These are phyloP conservation scores for Asterophora parasitica DNA, from an alignment of 768 basidiomycete species.

Conservation along the genomic window DNA sequence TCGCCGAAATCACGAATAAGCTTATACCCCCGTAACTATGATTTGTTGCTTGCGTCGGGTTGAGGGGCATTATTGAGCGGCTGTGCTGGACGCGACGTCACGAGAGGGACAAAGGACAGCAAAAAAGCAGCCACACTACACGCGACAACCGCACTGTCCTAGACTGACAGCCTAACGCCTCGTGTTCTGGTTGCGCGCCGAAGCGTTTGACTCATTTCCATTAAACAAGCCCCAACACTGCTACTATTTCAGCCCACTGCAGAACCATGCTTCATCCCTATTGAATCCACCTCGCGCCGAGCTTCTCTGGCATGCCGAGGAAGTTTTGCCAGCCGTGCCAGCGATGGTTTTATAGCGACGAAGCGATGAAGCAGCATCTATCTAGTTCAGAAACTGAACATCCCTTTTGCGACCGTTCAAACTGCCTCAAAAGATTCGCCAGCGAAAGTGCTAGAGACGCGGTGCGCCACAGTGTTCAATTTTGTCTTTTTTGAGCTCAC, in stretches of 20 bases:
- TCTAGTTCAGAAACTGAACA: slow-evolving; percentile 30
- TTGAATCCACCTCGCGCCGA: slow-evolving; percentile 12
- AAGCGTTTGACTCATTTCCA: slow-evolving; percentile 1
- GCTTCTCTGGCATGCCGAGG: not conserved
- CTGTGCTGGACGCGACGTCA: not conserved
- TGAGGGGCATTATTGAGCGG: not conserved
- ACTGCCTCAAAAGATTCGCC: slow-evolving; percentile 32
- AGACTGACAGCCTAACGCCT: slow-evolving; percentile 3
- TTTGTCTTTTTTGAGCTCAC: not conserved
- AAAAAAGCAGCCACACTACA: slow-evolving; percentile 4
- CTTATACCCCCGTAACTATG: not conserved
- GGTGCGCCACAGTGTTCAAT: slow-evolving; percentile 16
- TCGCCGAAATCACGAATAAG: not conserved
- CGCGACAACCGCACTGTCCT: slow-evolving; percentile 10
- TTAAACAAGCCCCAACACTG: slow-evolving; percentile 5
- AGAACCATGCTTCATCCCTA: not conserved
- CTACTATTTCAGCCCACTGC: not conserved
- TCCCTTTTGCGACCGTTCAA: slow-evolving; percentile 25
- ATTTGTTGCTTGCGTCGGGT: not conserved
- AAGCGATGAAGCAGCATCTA: slow-evolving; percentile 35
- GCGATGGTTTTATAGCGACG: slow-evolving; percentile 12
- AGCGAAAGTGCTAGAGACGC: slow-evolving; percentile 31
- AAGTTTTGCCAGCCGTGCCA: not conserved
- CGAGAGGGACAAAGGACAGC: too few species aligned
- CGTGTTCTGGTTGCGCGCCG: slow-evolving; percentile 6